phyloP scores from a whole-genome alignment of 1,284 basidiomycete genomes.

The Malassezia globosa region DNA sequence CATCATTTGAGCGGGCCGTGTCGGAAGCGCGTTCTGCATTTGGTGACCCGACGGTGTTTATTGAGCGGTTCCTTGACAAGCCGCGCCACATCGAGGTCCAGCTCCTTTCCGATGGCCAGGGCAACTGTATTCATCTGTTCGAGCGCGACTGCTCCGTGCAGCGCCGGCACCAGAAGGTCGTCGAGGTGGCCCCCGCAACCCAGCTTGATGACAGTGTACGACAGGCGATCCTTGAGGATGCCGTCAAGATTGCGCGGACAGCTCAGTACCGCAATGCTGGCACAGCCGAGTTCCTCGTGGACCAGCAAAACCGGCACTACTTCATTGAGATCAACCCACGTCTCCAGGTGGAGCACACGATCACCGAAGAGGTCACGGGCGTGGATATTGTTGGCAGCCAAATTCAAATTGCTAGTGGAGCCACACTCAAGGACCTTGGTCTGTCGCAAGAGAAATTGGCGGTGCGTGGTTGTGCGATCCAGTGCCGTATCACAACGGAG shows the following conservation, averaged over 20 bases:
- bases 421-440: slow-evolving; percentile 85
- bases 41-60: slow-evolving; percentile 95
- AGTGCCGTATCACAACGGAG: slow-evolving; percentile 98
- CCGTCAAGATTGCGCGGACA: slow-evolving; percentile 84
- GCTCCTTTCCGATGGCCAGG: slow-evolving; percentile 74
- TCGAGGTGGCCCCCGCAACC: slow-evolving; percentile 93
- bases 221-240: slow-evolving; percentile 73
- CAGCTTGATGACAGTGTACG: slow-evolving; percentile 83
- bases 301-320: slow-evolving; percentile 87
- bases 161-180: slow-evolving; percentile 93
- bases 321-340: slow-evolving; percentile 71
- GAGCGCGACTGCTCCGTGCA: slow-evolving; percentile 99
- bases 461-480: slow-evolving; percentile 93
- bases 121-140: slow-evolving; percentile 91
- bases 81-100: slow-evolving; percentile 97
- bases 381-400: slow-evolving; percentile 97
- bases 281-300: slow-evolving; percentile 82
- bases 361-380: slow-evolving; percentile 87
- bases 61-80: slow-evolving; percentile 83
- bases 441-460: slow-evolving; percentile 92
- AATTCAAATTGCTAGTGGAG: slow-evolving; percentile 95
- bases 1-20: slow-evolving; percentile 81
- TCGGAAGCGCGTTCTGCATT: slow-evolving; percentile 92
- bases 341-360: slow-evolving; percentile 54
- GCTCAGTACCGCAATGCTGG: slow-evolving; percentile 93